Percentiles rank a stretch among this genome's conserved stretches.
These are phyloP conservation scores for Arthroderma sp. DNA, from an alignment of 2,329 filamentous ascomycete species.

Conservation along the genomic window DNA sequence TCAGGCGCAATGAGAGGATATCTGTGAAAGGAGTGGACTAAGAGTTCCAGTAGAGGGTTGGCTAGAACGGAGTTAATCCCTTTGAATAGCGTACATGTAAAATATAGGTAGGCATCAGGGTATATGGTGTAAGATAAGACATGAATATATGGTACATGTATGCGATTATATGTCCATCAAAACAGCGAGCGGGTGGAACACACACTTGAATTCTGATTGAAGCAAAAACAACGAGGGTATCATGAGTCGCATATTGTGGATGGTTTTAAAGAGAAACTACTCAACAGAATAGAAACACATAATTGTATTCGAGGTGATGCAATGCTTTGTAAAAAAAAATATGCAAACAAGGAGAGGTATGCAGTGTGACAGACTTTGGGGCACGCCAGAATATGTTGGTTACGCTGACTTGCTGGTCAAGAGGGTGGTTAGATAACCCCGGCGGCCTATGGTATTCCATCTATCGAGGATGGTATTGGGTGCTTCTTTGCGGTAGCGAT, in stretches of 20 bases:
- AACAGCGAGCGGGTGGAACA: neutral
- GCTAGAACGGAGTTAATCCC: neutral
- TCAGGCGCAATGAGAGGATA: neutral
- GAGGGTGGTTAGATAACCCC: neutral
- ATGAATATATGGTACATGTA: neutral
- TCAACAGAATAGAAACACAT: neutral
- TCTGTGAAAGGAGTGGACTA: neutral
- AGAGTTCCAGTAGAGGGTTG: neutral
- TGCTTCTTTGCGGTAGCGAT: neutral
- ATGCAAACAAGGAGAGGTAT: neutral
- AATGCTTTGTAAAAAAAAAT: neutral
- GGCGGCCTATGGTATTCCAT: neutral
- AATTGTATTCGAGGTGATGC: neutral
- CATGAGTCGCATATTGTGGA: neutral
- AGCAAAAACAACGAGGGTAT: neutral
- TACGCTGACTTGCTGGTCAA: neutral
- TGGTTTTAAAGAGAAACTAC: neutral
- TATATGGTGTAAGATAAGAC: neutral
- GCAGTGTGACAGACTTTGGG: neutral
- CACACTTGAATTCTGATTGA: neutral
- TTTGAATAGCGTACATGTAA: neutral
- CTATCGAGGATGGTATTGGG: neutral
- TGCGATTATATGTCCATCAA: conserved; percentile 1
- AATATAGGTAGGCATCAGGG: neutral
- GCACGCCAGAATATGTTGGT: neutral